Conservation (phyloP, 1,284 basidiomycete species). For the Ceratorhiza oryzae-sativae region DNA sequence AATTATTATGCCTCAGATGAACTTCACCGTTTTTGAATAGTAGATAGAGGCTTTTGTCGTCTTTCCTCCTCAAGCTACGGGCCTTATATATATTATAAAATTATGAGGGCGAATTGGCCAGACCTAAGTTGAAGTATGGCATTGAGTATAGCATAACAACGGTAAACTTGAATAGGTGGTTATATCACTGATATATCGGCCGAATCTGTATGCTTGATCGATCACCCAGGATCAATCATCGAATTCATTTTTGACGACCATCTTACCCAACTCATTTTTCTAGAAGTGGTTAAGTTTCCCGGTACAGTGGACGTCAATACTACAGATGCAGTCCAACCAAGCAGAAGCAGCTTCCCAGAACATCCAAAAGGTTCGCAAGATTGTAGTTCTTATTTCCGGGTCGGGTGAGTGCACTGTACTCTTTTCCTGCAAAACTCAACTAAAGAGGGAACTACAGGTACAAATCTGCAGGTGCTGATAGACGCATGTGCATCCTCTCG, state of each 20-base stretch:
- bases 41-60: no score
- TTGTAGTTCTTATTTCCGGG: constrained; percentile 79
- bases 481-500: constrained; percentile 70
- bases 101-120: no score
- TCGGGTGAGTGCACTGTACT: constrained; percentile 65
- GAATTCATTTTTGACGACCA: constrained; percentile 4
- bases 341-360: not conserved
- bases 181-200: not conserved
- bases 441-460: constrained; percentile 61
- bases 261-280: not conserved
- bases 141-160: no score
- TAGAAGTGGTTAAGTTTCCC: not conserved
- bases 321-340: not conserved
- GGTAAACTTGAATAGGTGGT: no score
- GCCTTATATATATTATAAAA: no score
- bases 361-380: constrained; percentile 44
- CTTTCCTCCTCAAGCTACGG: no score
- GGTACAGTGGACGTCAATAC: no score
- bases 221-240: not conserved
- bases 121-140: no score
- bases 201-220: not conserved
- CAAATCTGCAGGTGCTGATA: constrained; percentile 95
- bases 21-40: no score
- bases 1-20: no score
- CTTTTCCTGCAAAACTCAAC: not conserved